Conservation (phyloP, 176 grass and related monocot genomes). For the Carex cristatella region DNA sequence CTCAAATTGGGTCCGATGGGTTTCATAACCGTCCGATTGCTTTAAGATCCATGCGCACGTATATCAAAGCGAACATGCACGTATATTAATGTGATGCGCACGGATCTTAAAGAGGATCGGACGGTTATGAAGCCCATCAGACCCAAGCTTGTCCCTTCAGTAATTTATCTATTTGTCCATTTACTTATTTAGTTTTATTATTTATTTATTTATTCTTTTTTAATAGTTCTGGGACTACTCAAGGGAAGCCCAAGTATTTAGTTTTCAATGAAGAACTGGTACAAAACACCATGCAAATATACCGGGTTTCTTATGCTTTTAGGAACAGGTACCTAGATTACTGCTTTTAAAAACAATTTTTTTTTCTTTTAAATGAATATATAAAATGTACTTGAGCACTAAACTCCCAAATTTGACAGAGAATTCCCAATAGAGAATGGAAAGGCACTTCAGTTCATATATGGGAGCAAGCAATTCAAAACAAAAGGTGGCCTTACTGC, state of each 20-base stretch:
- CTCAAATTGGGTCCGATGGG: too few species aligned
- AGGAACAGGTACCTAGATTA: conserved; percentile 45
- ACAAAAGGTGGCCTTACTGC: conserved; percentile 62
- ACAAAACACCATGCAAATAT: conserved; percentile 82
- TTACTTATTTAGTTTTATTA: not conserved
- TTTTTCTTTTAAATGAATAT: not conserved
- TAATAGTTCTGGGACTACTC: conserved; percentile 78
- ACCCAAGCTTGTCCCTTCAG: too few species aligned
- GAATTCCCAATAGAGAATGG: conserved; percentile 62
- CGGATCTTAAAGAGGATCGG: too few species aligned
- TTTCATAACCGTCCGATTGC: too few species aligned
- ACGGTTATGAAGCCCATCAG: too few species aligned
- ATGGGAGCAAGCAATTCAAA: conserved; percentile 63
- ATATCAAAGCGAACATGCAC: too few species aligned
- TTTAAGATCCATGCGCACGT: too few species aligned
- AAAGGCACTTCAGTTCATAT: conserved; percentile 90
- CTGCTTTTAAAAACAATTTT: not conserved
- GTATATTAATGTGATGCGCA: too few species aligned
- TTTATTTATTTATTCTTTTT: not conserved
- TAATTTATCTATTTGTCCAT: not conserved
- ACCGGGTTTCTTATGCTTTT: conserved; percentile 66
- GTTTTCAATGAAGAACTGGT: conserved; percentile 75
- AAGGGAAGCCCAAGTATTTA: conserved; percentile 84
- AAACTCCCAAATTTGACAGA: conserved; percentile 29
- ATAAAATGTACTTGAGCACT: not conserved